Percentiles rank a stretch among this genome's conserved stretches.
Evolutionary conservation across 2,329 filamentous ascomycete genomes (phyloP).

Genomic region (Domatiomyces globalis): DNA sequence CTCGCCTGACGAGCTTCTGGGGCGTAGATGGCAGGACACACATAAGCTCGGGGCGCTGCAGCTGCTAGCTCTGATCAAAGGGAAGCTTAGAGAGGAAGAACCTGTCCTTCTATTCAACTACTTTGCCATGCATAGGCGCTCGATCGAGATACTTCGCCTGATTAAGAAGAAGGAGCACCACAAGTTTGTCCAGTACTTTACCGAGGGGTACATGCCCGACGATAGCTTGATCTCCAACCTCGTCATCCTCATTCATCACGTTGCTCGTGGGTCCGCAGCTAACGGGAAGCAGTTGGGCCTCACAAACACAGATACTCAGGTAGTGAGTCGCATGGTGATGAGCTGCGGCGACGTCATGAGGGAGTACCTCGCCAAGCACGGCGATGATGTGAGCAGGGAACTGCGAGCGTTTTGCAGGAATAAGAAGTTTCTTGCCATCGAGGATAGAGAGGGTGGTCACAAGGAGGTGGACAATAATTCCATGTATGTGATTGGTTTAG

Average conservation of each 20-base stretch:
- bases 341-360: constrained; percentile 20
- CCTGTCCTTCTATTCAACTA: constrained; percentile 21
- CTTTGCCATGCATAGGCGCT: constrained; percentile 22
- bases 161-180: constrained; percentile 20
- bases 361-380: constrained; percentile 19
- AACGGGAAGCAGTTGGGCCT: constrained; percentile 10
- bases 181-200: constrained; percentile 21
- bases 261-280: constrained; percentile 16
- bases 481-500: no score
- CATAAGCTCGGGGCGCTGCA: constrained; percentile 17
- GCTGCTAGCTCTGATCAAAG: constrained; percentile 19
- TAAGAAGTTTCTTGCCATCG: neutral
- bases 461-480: no score
- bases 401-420: constrained; percentile 18
- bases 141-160: constrained; percentile 18
- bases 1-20: neutral
- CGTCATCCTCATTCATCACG: constrained; percentile 18
- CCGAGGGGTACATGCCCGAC: constrained; percentile 18
- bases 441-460: no score
- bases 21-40: constrained; percentile 15
- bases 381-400: constrained; percentile 20
- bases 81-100: constrained; percentile 19
- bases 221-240: constrained; percentile 19
- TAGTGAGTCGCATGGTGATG: constrained; percentile 18
- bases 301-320: neutral